These are phyloP conservation scores for Suillus occidentalis DNA, from an alignment of 768 basidiomycete species.

Conservation along the genomic window DNA sequence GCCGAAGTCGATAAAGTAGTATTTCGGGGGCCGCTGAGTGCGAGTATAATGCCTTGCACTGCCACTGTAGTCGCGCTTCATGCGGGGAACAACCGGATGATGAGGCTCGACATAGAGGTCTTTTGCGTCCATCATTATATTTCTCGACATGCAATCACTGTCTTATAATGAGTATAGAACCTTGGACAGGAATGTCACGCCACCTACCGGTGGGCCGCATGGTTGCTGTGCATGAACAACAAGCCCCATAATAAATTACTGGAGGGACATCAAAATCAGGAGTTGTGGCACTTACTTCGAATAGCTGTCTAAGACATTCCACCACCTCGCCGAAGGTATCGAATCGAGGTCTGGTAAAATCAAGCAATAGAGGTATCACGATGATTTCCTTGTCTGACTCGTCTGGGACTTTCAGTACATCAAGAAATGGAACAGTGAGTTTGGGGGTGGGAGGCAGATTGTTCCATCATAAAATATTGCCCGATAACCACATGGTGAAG, in stretches of 20 bases:
- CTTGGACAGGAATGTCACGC: no score
- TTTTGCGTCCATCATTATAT: conserved; percentile 33
- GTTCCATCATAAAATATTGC: conserved; percentile 19
- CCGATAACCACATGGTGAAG: conserved; percentile 27
- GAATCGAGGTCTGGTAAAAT: conserved; percentile 20
- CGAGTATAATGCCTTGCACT: conserved; percentile 29
- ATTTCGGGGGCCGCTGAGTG: conserved; percentile 29
- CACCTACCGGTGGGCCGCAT: conserved; percentile 17
- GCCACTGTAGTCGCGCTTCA: conserved; percentile 21
- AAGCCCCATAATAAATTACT: conserved; percentile 26
- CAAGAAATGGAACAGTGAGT: conserved; percentile 31
- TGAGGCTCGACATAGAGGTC: conserved; percentile 24
- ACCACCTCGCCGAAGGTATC: conserved; percentile 26
- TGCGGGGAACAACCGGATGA: conserved; percentile 19
- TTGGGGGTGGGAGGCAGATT: conserved; percentile 3
- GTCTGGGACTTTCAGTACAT: conserved; percentile 12
- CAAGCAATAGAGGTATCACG: conserved; percentile 31
- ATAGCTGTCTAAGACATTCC: conserved; percentile 30
- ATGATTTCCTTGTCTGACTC: conserved; percentile 19
- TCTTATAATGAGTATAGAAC: not conserved
- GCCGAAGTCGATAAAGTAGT: conserved; percentile 39
- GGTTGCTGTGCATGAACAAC: conserved; percentile 35
- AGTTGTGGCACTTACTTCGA: conserved; percentile 22
- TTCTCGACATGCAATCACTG: conserved; percentile 26
- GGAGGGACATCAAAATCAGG: not conserved